These are phyloP conservation scores for Sophora flavescens DNA, from an alignment of 306 rosid species.

Conservation along the genomic window DNA sequence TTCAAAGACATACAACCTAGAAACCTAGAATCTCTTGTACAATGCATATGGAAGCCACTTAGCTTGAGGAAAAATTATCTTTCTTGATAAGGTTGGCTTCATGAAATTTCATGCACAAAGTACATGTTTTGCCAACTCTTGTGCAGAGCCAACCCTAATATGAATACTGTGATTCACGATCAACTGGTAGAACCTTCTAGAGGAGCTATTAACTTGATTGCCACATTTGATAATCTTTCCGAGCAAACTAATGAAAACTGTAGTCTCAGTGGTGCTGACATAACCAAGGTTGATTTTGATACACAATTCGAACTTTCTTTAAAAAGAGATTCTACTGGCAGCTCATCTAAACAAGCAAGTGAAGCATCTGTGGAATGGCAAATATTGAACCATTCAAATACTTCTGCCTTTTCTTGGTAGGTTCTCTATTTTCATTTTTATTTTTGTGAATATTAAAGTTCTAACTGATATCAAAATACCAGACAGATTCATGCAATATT, in stretches of 20 bases:
- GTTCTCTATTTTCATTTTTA: conserved; percentile 25
- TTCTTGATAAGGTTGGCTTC: conserved; percentile 47
- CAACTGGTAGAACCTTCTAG: conserved; percentile 46
- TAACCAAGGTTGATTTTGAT: conserved; percentile 49
- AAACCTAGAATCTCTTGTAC: background rate
- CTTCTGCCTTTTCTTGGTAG: conserved; percentile 81
- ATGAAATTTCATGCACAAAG: conserved; percentile 51
- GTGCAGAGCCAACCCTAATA: conserved; percentile 50
- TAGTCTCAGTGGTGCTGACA: conserved; percentile 39
- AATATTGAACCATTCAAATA: conserved; percentile 64
- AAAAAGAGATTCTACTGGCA: conserved; percentile 47
- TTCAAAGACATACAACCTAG: background rate
- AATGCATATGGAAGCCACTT: conserved; percentile 39
- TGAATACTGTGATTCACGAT: conserved; percentile 33
- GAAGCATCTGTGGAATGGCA: conserved; percentile 54
- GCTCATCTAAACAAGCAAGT: conserved; percentile 50
- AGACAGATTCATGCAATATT: conserved; percentile 7
- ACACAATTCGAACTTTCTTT: conserved; percentile 67
- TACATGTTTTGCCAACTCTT: conserved; percentile 56
- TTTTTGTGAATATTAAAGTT: conserved; percentile 9
- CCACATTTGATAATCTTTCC: conserved; percentile 52
- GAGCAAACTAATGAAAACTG: conserved; percentile 41
- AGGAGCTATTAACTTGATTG: conserved; percentile 67
- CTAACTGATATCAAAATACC: conserved; percentile 9
- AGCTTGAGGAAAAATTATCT: conserved; percentile 38